Evolutionary conservation across 441 rosid species (phyloP).

Genomic region (Euphorbia celastroides): DNA sequence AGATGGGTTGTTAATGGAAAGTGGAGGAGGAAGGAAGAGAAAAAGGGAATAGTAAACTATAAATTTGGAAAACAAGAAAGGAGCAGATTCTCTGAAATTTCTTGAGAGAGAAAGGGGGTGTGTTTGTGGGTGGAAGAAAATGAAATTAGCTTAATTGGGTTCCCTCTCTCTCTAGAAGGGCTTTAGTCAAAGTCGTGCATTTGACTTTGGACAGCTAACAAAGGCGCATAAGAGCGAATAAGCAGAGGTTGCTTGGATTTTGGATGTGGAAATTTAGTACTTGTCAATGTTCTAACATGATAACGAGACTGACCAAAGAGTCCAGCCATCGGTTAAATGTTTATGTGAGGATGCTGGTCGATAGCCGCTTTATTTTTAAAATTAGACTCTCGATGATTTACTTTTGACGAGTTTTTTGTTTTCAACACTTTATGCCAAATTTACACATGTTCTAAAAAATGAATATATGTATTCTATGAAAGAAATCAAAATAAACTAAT

Average conservation of each 20-base stretch:
- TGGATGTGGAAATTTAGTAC: neutral
- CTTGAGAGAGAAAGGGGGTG: neutral
- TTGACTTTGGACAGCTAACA: neutral
- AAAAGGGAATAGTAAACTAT: neutral
- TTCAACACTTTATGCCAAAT: no score
- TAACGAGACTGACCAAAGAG: neutral
- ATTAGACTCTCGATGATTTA: no score
- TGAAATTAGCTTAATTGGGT: neutral
- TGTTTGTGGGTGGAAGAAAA: constrained; percentile 2
- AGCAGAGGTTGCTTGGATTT: neutral
- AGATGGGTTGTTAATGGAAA: neutral
- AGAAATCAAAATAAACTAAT: no score
- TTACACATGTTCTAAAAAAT: no score
- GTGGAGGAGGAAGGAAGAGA: neutral
- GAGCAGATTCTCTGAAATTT: neutral
- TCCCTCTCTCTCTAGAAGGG: neutral
- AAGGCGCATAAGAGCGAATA: neutral
- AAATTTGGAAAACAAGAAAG: neutral
- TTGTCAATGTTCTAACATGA: neutral
- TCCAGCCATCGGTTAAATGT: neutral
- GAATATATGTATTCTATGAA: no score
- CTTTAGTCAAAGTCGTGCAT: constrained; percentile 4
- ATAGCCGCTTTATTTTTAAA: neutral
- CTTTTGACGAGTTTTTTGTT: no score
- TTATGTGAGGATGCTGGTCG: neutral